Evolutionary conservation across 352 stramenopile genomes (phyloP), one percentile per base, ranked within the genome.

Genomic region (Globisporangium carolinianum): DNA sequence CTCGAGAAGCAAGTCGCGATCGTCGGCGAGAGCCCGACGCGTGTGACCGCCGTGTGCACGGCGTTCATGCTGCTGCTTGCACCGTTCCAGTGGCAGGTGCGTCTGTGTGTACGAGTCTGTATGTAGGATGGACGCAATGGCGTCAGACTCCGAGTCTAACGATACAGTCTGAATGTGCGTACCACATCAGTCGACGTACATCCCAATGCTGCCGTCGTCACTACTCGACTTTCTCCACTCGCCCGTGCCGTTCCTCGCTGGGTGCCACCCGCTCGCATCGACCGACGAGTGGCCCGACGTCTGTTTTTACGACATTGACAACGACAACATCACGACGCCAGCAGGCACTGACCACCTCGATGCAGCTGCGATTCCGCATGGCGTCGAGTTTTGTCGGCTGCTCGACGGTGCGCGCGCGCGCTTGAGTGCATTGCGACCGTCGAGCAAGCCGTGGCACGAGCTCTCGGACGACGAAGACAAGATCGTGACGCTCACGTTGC

Each of bases 201-300:
- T 94, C n/a, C 84, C 82, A 4, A 51, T 92, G 57, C 52, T 94
- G 9, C 84, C 84, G 15, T 79, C 76, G 18, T 74, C 66, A 8
- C 53, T 94, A 12, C 61, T 91, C 36, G 84, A 92, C 57, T 92
- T 94, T 59, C 64, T 94, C 37, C 84, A 94, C 58, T 94, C 84
- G 7, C 82, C 84, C 8, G 84, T 94, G 4, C 84, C 82, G 9
- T 94, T 90, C 53, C 69, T 94, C 15, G 82, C 78, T 2, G 84
- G 80, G 3, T 89, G 79, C 37, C 82, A 92, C 45, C 59, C 69
- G 5, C 60, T 87, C 37, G 63, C 71, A 36, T 70, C 74, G n/a
- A 89, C 76, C 4, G 72, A 83, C 15, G 80, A 94, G 10, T 94
- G 84, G 82, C 62, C 76, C 6, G 84, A 94, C 38, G 82, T 92